Percentiles rank a stretch among this genome's conserved stretches.
Conservation (phyloP, 1,139 yeast species). For the Protomyces macrosporus region DNA sequence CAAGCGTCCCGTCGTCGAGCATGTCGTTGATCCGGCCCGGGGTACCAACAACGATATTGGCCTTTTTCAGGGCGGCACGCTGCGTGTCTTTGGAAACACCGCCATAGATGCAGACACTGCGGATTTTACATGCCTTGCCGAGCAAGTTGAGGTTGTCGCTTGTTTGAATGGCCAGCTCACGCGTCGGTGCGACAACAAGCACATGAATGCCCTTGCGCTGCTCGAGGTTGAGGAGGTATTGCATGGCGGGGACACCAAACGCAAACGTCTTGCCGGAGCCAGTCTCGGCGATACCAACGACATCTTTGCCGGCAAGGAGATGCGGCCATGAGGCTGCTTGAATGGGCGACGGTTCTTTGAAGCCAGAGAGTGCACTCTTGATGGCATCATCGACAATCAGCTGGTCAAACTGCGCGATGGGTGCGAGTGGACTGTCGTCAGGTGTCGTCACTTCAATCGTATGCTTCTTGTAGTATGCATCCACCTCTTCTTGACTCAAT, state of each 20-base stretch:
- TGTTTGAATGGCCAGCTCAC: constrained; percentile 93
- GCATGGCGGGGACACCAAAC: constrained; percentile 94
- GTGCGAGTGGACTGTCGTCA: constrained; percentile 49
- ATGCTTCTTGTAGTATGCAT: constrained; percentile 59
- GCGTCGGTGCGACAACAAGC: constrained; percentile 87
- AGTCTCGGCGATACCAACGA: constrained; percentile 96
- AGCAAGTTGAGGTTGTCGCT: constrained; percentile 60
- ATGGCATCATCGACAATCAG: constrained; percentile 55
- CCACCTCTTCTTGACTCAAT: constrained; percentile 45
- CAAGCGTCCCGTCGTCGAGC: constrained; percentile 79
- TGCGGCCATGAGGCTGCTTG: constrained; percentile 98
- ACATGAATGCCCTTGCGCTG: constrained; percentile 56
- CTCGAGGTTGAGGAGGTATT: constrained; percentile 46
- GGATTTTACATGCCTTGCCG: constrained; percentile 56
- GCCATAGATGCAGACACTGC: constrained; percentile 86
- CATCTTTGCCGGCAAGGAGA: constrained; percentile 71
- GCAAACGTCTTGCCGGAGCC: constrained; percentile 98
- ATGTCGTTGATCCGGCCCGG: constrained; percentile 94
- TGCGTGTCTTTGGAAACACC: constrained; percentile 97
- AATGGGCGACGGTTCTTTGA: constrained; percentile 90
- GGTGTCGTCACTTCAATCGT: constrained; percentile 81
- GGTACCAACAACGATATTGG: constrained; percentile 86
- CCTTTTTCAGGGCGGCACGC: constrained; percentile 52
- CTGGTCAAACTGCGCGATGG: constrained; percentile 65
- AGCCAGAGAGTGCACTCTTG: constrained; percentile 55